phyloP scores from a whole-genome alignment of 2,329 filamentous ascomycete species.

The Alternaria triticina region DNA sequence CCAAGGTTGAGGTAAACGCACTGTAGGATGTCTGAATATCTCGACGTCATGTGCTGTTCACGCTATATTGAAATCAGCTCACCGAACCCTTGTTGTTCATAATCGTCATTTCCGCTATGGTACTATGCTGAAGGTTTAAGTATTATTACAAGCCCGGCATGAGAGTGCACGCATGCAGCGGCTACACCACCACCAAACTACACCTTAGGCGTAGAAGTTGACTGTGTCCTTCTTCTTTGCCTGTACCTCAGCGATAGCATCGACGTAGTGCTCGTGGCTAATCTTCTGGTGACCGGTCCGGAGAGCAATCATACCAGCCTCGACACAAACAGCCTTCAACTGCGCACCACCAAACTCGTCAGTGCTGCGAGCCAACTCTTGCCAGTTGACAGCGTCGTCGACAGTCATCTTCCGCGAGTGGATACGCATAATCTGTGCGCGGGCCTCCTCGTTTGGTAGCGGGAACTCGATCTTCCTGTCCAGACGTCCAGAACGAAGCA shows the following conservation, averaged over 20 bases:
- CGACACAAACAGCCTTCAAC: slow-evolving; percentile 97
- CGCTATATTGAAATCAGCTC: neutral
- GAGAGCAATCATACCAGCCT: slow-evolving; percentile 98
- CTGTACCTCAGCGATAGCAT: slow-evolving; percentile 90
- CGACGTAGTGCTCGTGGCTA: slow-evolving; percentile 97
- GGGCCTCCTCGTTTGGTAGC: slow-evolving; percentile 94
- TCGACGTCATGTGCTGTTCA: neutral
- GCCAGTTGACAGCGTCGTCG: slow-evolving; percentile 92
- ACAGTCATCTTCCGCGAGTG: slow-evolving; percentile 99
- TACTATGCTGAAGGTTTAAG: slow-evolving; percentile 33
- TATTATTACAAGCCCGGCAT: slow-evolving; percentile 42
- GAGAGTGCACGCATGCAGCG: slow-evolving; percentile 30
- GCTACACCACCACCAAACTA: slow-evolving; percentile 11
- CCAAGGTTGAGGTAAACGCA: neutral
- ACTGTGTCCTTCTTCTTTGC: slow-evolving; percentile 87
- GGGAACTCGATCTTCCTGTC: slow-evolving; percentile 99
- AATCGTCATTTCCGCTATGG: slow-evolving; percentile 21
- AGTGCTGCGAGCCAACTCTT: slow-evolving; percentile 91
- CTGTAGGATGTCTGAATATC: neutral
- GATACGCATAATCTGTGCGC: slow-evolving; percentile 95
- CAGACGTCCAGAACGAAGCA: slow-evolving; percentile 88
- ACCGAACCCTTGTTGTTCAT: slow-evolving; percentile 1
- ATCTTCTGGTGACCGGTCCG: slow-evolving; percentile 95
- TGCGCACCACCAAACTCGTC: slow-evolving; percentile 98
- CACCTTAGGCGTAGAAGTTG: slow-evolving; percentile 50